These are phyloP conservation scores for Phytophthora foliorum DNA, from an alignment of 352 stramenopile genomes.

Conservation along the genomic window DNA sequence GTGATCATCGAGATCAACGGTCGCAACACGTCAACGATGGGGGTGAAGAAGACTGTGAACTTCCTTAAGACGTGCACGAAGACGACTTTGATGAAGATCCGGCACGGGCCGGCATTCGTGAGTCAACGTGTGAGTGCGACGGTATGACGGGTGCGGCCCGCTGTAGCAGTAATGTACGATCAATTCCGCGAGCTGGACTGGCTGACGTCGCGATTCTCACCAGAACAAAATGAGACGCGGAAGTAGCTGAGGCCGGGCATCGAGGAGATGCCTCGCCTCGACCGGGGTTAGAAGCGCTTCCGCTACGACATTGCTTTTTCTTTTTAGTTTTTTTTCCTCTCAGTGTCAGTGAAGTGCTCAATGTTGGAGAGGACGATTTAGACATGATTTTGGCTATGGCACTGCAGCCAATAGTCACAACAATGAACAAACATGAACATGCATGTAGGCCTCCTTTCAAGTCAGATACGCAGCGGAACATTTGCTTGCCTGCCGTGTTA, in stretches of 20 bases:
- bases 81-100: conserved; percentile 89
- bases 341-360: conserved; percentile 63
- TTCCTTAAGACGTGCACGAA: conserved; percentile 90
- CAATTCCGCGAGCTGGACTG: conserved; percentile 36
- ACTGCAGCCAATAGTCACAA: conserved; percentile 22
- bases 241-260: neutral
- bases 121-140: conserved; percentile 81
- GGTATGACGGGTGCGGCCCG: conserved; percentile 48
- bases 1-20: conserved; percentile 91
- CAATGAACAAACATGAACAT: conserved; percentile 34
- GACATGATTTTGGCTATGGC: conserved; percentile 43
- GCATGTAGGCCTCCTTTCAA: neutral
- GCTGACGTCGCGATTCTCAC: conserved; percentile 22
- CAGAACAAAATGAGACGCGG: conserved; percentile 18
- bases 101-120: conserved; percentile 77
- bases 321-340: conserved; percentile 48
- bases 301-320: conserved; percentile 33
- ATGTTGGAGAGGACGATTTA: conserved; percentile 47
- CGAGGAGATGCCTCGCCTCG: neutral
- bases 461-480: too few relatives aligned
- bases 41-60: conserved; percentile 91
- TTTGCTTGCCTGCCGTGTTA: conserved; percentile 26
- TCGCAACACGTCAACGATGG: conserved; percentile 90
- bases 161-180: conserved; percentile 55
- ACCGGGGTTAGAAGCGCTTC: neutral